These are phyloP conservation scores for Fusarium sp. DNA, from an alignment of 2,329 filamentous ascomycete species.

Conservation along the genomic window DNA sequence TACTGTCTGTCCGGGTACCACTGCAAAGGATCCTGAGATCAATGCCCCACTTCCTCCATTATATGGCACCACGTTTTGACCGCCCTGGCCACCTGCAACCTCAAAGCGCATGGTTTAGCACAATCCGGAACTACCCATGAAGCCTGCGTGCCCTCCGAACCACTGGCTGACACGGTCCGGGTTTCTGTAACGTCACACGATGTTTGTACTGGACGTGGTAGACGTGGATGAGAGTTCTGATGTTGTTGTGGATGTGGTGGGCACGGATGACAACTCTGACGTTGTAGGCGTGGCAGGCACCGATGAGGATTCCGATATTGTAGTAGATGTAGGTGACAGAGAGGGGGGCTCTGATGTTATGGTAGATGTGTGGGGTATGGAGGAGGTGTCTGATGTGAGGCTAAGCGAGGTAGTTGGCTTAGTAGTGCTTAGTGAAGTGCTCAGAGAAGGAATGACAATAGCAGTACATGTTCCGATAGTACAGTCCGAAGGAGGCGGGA, in stretches of 20 bases:
- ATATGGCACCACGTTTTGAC: background rate
- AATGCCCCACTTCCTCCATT: background rate
- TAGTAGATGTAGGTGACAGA: background rate
- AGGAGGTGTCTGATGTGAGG: background rate
- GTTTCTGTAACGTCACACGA: background rate
- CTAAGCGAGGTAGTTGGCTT: background rate
- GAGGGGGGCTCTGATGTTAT: background rate
- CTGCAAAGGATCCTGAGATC: background rate
- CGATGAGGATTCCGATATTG: background rate
- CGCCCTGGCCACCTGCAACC: background rate
- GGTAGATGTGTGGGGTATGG: background rate
- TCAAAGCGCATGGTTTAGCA: background rate
- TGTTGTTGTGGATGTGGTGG: background rate
- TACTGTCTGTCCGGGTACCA: background rate
- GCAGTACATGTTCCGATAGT: background rate
- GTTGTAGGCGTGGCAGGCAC: background rate
- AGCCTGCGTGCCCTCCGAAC: background rate
- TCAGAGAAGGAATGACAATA: background rate
- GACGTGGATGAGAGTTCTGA: background rate
- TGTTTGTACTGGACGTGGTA: background rate
- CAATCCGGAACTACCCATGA: background rate
- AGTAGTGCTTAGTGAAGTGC: background rate
- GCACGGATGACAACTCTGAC: background rate
- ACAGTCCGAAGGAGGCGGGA: background rate
- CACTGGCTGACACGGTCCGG: background rate